Evolutionary conservation across 257 asterid species (phyloP).

Genomic region (Scutellaria barbata): DNA sequence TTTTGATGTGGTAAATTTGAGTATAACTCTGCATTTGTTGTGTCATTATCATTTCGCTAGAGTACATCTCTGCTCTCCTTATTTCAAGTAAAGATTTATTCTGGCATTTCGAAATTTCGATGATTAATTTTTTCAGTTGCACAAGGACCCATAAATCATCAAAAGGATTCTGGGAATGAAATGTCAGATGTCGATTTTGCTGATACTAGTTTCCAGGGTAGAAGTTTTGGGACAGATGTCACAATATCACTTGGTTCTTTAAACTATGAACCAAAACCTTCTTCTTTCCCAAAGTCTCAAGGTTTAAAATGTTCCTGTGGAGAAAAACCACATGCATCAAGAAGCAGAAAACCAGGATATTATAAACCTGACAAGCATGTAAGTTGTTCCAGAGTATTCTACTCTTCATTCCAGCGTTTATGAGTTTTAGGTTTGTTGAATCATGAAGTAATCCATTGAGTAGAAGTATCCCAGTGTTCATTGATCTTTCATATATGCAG

Average conservation of each 20-base stretch:
- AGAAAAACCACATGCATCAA: constrained; percentile 35
- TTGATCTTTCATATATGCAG: constrained; percentile 47
- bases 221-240: constrained; percentile 31
- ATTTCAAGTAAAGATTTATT: constrained; percentile 4
- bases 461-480: constrained; percentile 33
- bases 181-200: constrained; percentile 43
- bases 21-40: constrained; percentile 9
- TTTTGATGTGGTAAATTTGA: neutral
- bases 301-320: constrained; percentile 36
- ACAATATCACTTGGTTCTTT: constrained; percentile 35
- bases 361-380: constrained; percentile 40
- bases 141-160: constrained; percentile 36
- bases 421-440: constrained; percentile 27
- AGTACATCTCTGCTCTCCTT: neutral
- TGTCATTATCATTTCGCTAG: neutral
- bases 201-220: constrained; percentile 38
- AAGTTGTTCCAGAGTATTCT: constrained; percentile 24
- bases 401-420: constrained; percentile 35
- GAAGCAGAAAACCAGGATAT: constrained; percentile 40
- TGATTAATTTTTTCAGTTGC: constrained; percentile 48
- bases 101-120: constrained; percentile 13
- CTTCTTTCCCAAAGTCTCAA: constrained; percentile 32
- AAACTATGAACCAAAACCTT: constrained; percentile 29
- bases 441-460: constrained; percentile 19
- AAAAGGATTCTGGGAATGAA: constrained; percentile 36